These are phyloP conservation scores for Vitis riparia DNA, from an alignment of 164 flowering plant species.

Conservation along the genomic window DNA sequence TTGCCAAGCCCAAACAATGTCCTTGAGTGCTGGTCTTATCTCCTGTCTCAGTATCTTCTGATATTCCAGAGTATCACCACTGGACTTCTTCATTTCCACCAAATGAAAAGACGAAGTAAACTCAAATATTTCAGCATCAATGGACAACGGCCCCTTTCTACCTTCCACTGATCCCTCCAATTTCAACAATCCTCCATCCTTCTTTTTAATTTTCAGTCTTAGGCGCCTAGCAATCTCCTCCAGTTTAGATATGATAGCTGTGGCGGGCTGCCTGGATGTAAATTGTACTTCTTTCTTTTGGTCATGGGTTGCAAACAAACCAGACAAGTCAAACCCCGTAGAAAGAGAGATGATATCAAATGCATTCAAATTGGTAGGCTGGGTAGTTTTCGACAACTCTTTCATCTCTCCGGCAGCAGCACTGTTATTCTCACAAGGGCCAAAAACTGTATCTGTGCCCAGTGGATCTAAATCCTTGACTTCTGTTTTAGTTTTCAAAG, in stretches of 20 bases:
- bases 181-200: constrained; percentile 44
- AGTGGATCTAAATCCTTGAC: constrained; percentile 8
- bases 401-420: constrained; percentile 7
- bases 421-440: background rate
- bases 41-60: constrained; percentile 23
- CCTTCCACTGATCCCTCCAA: constrained; percentile 29
- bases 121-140: constrained; percentile 44
- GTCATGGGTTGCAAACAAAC: constrained; percentile 37
- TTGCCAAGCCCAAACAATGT: constrained; percentile 46
- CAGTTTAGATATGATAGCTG: constrained; percentile 39
- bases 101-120: constrained; percentile 30
- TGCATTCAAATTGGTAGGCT: constrained; percentile 37
- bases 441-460: constrained; percentile 9
- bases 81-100: constrained; percentile 39
- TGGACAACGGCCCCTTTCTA: constrained; percentile 26
- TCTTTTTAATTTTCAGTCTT: constrained; percentile 34
- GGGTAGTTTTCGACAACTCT: constrained; percentile 6
- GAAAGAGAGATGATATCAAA: constrained; percentile 58
- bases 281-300: constrained; percentile 35
- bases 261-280: constrained; percentile 32
- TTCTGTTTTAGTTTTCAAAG: constrained; percentile 1
- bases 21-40: constrained; percentile 35
- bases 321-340: constrained; percentile 49
- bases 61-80: constrained; percentile 43
- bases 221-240: constrained; percentile 35